Evolutionary conservation across 176 grass and related monocot species (phyloP), one percentile per base, ranked within the genome.

Genomic region (Avena eriantha): DNA sequence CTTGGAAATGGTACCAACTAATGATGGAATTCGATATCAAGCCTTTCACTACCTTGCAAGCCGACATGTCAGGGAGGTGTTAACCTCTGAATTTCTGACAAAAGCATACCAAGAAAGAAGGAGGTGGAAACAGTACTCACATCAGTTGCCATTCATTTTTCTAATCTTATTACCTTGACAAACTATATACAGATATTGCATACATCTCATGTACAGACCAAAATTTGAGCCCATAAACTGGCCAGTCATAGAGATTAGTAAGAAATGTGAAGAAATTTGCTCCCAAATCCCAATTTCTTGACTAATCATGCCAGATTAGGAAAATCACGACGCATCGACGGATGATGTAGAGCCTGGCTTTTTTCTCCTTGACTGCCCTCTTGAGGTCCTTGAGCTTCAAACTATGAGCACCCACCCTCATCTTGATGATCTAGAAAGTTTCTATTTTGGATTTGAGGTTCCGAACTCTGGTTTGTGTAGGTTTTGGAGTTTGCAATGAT

Each of bases 321-420:
- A 95, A 88, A 88, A 93, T 91, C 8, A 80, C 21, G 9, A 95
- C 76, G 19, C 91, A 93, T 33, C 84, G 77, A 18, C 80, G 86
- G 41, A 95, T 95, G 80, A 95, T 89, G 73, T 93, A 89, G 54
- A 95, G 77, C 84, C 85, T 87, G 49, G 89, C 72, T 76, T 84
- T 91, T 59, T 93, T 75, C 86, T 95, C 84, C 76, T 82, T 93
- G 2, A 93, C 79, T 85, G 91, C 70, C 79, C 84, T 93, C 69
- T 83, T 91, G 70, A 93, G 81, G 39, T 84, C 69, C 55, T 88
- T 83, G 50, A 89, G 76, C 81, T 91, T 91, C 74, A 90, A 48
- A 31, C 80, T 66, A 74, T 65, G 73, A 80, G 54, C 66, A 47
- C 66, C 55, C 19, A 83, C 64, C 88, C 60, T 77, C 82, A 86